phyloP scores from a whole-genome alignment of 345 rosid species.

The Hibiscus mutabilis region DNA sequence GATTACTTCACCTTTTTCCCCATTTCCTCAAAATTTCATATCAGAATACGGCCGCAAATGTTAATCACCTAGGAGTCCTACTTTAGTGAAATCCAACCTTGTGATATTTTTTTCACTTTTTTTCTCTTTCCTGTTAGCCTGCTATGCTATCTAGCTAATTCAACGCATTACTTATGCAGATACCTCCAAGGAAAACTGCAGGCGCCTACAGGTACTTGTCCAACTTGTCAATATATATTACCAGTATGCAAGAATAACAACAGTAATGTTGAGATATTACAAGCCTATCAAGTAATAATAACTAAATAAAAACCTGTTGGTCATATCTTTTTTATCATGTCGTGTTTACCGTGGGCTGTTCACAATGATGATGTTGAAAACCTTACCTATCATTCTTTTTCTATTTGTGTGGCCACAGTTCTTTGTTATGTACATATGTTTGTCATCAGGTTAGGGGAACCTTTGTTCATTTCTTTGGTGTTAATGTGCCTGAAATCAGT shows the following conservation, averaged over 20 bases:
- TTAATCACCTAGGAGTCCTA: neutral
- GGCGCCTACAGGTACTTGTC: slow-evolving; percentile 85
- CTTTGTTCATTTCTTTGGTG: neutral
- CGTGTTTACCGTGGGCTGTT: neutral
- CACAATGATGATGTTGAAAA: neutral
- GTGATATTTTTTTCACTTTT: neutral
- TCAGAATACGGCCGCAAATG: neutral
- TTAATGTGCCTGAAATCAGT: neutral
- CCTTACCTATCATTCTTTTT: neutral
- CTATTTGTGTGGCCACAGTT: neutral
- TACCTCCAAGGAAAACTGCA: slow-evolving; percentile 95
- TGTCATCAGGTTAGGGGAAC: neutral
- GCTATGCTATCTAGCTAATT: slow-evolving; percentile 12
- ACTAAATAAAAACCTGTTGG: no score
- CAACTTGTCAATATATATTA: slow-evolving; percentile 3
- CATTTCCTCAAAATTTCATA: neutral
- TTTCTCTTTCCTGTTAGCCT: neutral
- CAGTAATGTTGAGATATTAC: no score
- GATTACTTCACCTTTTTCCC: neutral
- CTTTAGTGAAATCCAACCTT: neutral
- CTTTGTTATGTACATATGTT: neutral
- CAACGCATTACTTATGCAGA: slow-evolving; percentile 51
- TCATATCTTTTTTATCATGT: neutral
- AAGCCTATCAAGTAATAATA: no score
- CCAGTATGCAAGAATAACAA: neutral